Base-by-base conservation (phyloP, 306 rosid genomes). In the Acacia crassicarpa region DNA sequence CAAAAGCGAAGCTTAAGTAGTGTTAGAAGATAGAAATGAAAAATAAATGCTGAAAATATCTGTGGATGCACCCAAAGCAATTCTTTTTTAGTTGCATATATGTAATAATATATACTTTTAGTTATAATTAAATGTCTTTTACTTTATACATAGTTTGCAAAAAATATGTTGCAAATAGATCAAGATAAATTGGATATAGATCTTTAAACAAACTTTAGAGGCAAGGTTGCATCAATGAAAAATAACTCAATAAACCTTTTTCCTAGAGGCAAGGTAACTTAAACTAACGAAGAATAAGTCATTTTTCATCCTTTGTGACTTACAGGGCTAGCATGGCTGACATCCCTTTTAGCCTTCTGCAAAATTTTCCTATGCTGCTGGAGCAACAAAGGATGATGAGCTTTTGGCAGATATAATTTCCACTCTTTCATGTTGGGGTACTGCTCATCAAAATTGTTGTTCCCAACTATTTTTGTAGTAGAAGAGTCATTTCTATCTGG, bases 371-470 rank as follows among this genome's bases (percentile, higher is more conserved):
- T 86, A 74, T 91, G 90, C 79, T 89, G 87, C 82, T 91, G 91
- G 44, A 93, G 91, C 87, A 95, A 80, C 75, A 95, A 89, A 79
- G 99, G 97, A 83, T 93, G 97, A 85, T 91, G 87, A 78, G 94
- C 91, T 87, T 90, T 93, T 0, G 88, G 92, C 72, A 91, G 85
- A 92, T 91, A 87, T 89, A 92, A 80, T 63, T 84, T 79, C 98
- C 99, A 89, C 81, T 90, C 94, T 82, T 70, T 91, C 61, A 83
- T 86, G 78, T 48, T 76, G 80, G 82, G 81, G 61, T 30, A 58
- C 3, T 74, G 83, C 75, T 78, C 82, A 73, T 65, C 77, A 48
- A 86, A 83, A 77, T 45, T 71, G 81, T 73, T 82, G 82, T 83
- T 82, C 69, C 76, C 84, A 58, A 85, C 70, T 68, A 66, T 44